Base-by-base conservation (phyloP, 2,329 filamentous ascomycete genomes). In the Pseudohalonectria lignicola region DNA sequence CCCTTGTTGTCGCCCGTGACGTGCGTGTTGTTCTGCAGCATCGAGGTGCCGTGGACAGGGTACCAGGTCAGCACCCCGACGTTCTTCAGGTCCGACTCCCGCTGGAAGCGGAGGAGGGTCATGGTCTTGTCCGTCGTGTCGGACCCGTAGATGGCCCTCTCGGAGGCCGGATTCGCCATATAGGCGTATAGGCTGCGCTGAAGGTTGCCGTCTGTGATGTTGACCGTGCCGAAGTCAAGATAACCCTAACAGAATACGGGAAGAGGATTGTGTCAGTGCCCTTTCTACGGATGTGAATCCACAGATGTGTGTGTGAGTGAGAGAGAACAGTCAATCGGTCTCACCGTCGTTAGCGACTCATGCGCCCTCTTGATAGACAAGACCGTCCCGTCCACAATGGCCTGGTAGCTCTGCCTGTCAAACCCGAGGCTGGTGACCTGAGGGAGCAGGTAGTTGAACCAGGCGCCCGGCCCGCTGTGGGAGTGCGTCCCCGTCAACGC, bases 1-100 rank as follows among this genome's bases (percentile, higher is more conserved):
- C 90, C 90, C 62, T 96, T 96, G 64, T 96, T 96, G 57, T 96
- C 90, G n/a, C 86, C 90, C 3, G 87, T 80, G 36, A 92, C 76
- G 12, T 94, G 69, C 0, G 87, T 95, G 60, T 94, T 94, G 61
- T 95, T 95, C 39, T 84, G 82, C 18, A 88, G 76, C 59, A 95
- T 75, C 1, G 86, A 94, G 0, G 90, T 96, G 34, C 88, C 88
- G 55, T 96, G 90, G 0, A 88, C 84, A 3, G 90, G 77, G 55
- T 90, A 94, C 85, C 88, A 96, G 13, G 86, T 92, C 41, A 96
- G 61, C 1, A 93, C 66, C 11, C 86, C 88, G 31, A 86, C 75
- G 41, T 80, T 81, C 60, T 86, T 87, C 34, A 72, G 69, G 51
- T 92, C 85, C 1, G 75, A 80, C 9, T 75, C 73, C 28, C 84